Base-by-base conservation (phyloP, 1,139 yeast genomes). In the Suhomyces yuchorum region DNA sequence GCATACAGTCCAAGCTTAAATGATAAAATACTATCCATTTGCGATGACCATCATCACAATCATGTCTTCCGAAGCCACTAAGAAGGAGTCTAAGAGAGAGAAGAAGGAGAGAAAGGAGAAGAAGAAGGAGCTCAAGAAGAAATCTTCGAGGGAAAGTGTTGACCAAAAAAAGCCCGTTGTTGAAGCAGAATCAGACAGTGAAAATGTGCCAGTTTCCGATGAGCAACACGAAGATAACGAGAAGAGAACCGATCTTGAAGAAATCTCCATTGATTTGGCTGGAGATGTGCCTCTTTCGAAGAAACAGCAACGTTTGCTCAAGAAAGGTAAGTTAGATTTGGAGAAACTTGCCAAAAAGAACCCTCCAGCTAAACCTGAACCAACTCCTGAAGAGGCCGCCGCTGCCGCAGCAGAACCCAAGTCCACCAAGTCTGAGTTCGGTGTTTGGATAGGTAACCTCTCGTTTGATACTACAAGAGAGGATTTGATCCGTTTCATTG, bases 381-480 rank as follows among this genome's bases (percentile, higher is more conserved):
- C 55, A 19, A 62, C 67, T 11, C 64, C 63, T 26, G 71, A 65
- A 45, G 64, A 65, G 46, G 63, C 62, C 33, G 63, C 55, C 3
- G 62, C 54, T n/a, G 62, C 53, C 20, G 63, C 57, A 11, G 63
- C 62, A 36, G 61, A 61, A 42, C 55, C 55, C 51, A 61, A 54
- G 51, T 58, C 61, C 45, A 70, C 64, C 57, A 77, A 76, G 56
- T 77, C 85, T 2, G 80, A 77, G 47, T 82, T 72, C 59, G 96
- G 96, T 40, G 95, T 91, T 22, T 93, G 99, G 99, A 80, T 93
- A 40, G 99, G 99, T 42, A 95, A 93, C 64, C 68, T 95, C 56
- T 79, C 97, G 0, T 95, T 87, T 59, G 95, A 88, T 47, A 91
- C 97, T 6, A 77, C 85, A 1, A 83, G 80, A 57, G 95, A 87